Percentiles rank a stretch among this genome's conserved stretches.
phyloP scores from a whole-genome alignment of 306 rosid genomes.

The Cicer pinnatifidum region DNA sequence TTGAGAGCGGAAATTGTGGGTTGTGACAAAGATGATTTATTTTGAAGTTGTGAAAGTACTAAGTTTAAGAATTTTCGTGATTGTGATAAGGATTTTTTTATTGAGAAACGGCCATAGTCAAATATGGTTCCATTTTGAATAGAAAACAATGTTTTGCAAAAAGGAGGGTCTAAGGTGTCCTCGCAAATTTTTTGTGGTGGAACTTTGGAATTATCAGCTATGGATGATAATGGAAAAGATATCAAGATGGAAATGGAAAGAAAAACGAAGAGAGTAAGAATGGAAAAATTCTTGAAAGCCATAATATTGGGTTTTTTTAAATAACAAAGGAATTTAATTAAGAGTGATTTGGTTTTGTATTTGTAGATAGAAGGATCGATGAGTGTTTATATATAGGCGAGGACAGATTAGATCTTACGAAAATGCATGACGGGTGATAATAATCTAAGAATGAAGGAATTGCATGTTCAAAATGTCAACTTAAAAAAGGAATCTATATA shows the following conservation, averaged over 20 bases:
- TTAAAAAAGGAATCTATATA: not conserved
- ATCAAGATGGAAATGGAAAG: conserved; percentile 25
- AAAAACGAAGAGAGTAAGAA: conserved; percentile 15
- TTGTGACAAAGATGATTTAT: conserved; percentile 47
- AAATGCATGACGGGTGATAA: not conserved
- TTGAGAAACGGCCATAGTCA: conserved; percentile 59
- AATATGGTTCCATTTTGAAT: conserved; percentile 53
- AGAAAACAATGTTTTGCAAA: conserved; percentile 59
- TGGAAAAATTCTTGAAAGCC: conserved; percentile 48
- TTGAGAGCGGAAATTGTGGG: conserved; percentile 61
- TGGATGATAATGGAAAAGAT: not conserved
- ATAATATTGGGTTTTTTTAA: conserved; percentile 2
- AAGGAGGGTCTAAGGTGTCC: conserved; percentile 60
- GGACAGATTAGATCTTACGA: conserved; percentile 9
- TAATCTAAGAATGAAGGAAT: not conserved
- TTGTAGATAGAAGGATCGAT: not conserved
- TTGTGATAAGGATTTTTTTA: conserved; percentile 66
- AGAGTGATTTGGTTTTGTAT: not conserved
- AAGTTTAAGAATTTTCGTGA: conserved; percentile 54
- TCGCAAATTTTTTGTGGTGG: conserved; percentile 56
- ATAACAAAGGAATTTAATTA: not conserved
- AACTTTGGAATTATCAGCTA: conserved; percentile 20
- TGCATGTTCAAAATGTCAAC: conserved; percentile 16
- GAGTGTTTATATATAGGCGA: not conserved
- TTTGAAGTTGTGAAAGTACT: conserved; percentile 50